phyloP scores from a whole-genome alignment of 495 filamentous ascomycete species.

The Penicillium bovifimosum region DNA sequence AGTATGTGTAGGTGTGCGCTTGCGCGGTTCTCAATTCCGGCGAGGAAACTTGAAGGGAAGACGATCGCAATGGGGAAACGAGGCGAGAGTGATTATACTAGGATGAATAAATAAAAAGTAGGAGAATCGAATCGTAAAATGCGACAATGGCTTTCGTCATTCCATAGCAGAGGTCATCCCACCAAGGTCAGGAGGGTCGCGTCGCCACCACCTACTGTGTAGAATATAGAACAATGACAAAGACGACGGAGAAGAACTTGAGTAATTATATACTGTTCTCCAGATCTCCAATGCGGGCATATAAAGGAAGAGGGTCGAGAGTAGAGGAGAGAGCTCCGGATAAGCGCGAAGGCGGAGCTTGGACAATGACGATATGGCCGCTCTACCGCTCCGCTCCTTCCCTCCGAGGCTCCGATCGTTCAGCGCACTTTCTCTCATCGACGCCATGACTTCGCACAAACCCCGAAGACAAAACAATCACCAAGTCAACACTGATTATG shows the following conservation, averaged over 20 bases:
- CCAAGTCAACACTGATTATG: slow-evolving; percentile 57
- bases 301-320: background rate
- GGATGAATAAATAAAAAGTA: background rate
- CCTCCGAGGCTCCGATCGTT: background rate
- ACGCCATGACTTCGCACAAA: slow-evolving; percentile 33
- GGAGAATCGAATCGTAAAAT: background rate
- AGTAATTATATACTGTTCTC: background rate
- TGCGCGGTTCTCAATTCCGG: slow-evolving; percentile 14
- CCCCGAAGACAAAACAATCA: slow-evolving; percentile 31
- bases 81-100: background rate
- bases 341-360: slow-evolving; percentile 7
- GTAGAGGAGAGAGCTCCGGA: background rate
- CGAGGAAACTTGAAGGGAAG: background rate
- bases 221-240: background rate
- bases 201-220: slow-evolving; percentile 8
- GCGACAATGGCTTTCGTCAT: slow-evolving; percentile 9
- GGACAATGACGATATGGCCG: slow-evolving; percentile 4
- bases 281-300: background rate
- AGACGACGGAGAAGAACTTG: background rate
- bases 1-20: slow-evolving; percentile 1
- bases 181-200: slow-evolving; percentile 3
- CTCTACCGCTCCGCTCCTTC: too few relatives aligned
- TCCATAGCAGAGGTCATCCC: slow-evolving; percentile 10
- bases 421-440: background rate
- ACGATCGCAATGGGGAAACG: background rate